phyloP scores from a whole-genome alignment of 2,329 filamentous ascomycete genomes.

The Lasiodiplodia hormozganensis region DNA sequence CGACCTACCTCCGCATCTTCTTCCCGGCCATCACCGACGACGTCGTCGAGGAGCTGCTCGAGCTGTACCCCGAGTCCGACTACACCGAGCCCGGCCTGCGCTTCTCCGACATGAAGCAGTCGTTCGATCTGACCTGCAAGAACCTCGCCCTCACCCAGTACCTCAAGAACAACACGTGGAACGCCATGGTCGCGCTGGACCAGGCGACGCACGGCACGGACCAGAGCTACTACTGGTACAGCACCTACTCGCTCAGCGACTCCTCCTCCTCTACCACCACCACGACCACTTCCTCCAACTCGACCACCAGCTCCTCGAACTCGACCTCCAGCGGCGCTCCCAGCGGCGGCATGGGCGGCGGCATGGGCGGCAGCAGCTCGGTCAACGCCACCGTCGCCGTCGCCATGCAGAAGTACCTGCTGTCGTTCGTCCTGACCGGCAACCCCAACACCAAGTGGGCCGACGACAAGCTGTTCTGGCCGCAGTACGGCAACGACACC shows the following conservation, averaged over 20 bases:
- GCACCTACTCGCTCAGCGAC: conserved; percentile 30
- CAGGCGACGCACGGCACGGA: conserved; percentile 46
- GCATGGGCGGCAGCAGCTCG: conserved; percentile 19
- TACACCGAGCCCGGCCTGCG: conserved; percentile 45
- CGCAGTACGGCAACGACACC: conserved; percentile 38
- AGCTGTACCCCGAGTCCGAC: conserved; percentile 43
- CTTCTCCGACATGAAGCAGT: conserved; percentile 47
- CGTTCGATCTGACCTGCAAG: conserved; percentile 44
- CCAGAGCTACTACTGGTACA: conserved; percentile 45
- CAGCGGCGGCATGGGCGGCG: not conserved
- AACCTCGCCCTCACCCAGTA: conserved; percentile 45
- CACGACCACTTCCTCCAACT: not conserved
- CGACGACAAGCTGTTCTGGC: conserved; percentile 45
- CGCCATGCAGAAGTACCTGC: conserved; percentile 43
- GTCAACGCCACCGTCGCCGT: conserved; percentile 29
- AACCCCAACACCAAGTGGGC: conserved; percentile 43
- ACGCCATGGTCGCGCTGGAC: conserved; percentile 43
- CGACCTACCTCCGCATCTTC: conserved; percentile 41
- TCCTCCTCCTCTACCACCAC: not conserved
- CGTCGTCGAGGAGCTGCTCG: conserved; percentile 40
- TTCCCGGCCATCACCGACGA: conserved; percentile 46
- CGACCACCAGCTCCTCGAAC: conserved; percentile 31
- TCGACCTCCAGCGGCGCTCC: conserved; percentile 30
- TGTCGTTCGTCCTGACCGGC: conserved; percentile 41
- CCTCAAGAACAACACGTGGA: conserved; percentile 47